These are phyloP conservation scores for Cutaneotrichosporon daszewskae DNA, from an alignment of 1,284 basidiomycete species.

Conservation along the genomic window DNA sequence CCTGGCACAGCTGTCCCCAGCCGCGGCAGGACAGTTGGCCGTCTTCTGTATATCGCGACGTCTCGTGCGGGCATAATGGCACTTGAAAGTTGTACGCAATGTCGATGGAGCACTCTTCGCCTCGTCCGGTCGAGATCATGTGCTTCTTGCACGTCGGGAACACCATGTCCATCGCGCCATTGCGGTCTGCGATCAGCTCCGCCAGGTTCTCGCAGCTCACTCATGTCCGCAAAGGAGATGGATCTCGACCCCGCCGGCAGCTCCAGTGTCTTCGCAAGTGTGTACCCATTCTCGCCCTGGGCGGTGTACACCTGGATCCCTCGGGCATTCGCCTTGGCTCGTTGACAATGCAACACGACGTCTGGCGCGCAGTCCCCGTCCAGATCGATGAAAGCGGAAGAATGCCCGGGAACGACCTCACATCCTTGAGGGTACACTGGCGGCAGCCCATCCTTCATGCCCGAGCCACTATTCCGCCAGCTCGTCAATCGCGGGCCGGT, in stretches of 20 bases:
- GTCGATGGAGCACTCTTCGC: slow-evolving; percentile 73
- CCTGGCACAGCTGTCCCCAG: slow-evolving; percentile 71
- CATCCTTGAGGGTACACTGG: slow-evolving; percentile 51
- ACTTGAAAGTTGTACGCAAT: slow-evolving; percentile 92
- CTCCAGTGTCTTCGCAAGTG: slow-evolving; percentile 60
- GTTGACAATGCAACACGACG: slow-evolving; percentile 79
- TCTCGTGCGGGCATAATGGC: slow-evolving; percentile 59
- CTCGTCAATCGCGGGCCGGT: slow-evolving; percentile 9
- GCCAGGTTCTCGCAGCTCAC: slow-evolving; percentile 49
- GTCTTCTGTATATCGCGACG: slow-evolving; percentile 15
- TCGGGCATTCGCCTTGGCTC: slow-evolving; percentile 6
- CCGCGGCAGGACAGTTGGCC: slow-evolving; percentile 57
- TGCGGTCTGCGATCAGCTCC: slow-evolving; percentile 60
- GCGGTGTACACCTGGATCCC: slow-evolving; percentile 7
- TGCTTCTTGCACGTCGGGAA: slow-evolving; percentile 75
- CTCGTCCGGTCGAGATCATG: slow-evolving; percentile 62
- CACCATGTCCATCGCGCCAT: slow-evolving; percentile 93
- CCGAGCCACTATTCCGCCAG: slow-evolving; percentile 20
- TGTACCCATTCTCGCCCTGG: slow-evolving; percentile 67
- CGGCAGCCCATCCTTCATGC: slow-evolving; percentile 11
- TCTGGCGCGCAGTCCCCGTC: slow-evolving; percentile 86
- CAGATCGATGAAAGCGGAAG: slow-evolving; percentile 90
- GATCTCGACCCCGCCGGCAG: slow-evolving; percentile 74
- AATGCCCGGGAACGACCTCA: slow-evolving; percentile 76
- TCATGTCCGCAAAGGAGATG: slow-evolving; percentile 86